Evolutionary conservation across 129 eudicot species (phyloP).

Genomic region (Artemisia tridentata): DNA sequence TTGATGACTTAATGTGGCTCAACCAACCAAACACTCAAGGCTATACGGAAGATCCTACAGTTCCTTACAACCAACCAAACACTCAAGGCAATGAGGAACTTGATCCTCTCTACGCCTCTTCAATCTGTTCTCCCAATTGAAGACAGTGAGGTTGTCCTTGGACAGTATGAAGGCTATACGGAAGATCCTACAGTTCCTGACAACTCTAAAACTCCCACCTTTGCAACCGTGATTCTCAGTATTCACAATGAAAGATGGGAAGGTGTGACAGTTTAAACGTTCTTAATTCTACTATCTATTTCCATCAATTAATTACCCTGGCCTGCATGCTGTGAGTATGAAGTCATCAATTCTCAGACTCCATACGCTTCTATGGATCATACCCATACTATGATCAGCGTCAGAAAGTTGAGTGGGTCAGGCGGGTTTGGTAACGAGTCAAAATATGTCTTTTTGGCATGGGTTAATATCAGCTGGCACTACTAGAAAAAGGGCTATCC

Average conservation of each 20-base stretch:
- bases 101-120: too few species aligned
- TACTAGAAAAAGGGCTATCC: too few species aligned
- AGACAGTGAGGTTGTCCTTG: conserved; percentile 94
- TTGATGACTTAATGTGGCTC: too few species aligned
- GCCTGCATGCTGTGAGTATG: neutral
- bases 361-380: neutral
- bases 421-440: neutral
- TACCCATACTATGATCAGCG: neutral
- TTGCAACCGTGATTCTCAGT: conserved; percentile 78
- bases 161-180: conserved; percentile 89
- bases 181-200: conserved; percentile 97
- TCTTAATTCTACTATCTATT: neutral
- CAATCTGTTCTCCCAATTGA: conserved; percentile 74
- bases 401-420: neutral
- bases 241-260: conserved; percentile 99
- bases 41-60: too few species aligned
- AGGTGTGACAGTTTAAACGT: conserved; percentile 39
- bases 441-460: neutral
- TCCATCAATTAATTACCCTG: neutral
- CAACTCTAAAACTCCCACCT: conserved; percentile 92
- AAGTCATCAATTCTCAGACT: neutral
- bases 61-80: too few species aligned
- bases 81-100: too few species aligned
- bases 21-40: too few species aligned
- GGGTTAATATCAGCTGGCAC: neutral